These are phyloP conservation scores for Vachellia pachyceras DNA, from an alignment of 306 rosid genomes.

Conservation along the genomic window DNA sequence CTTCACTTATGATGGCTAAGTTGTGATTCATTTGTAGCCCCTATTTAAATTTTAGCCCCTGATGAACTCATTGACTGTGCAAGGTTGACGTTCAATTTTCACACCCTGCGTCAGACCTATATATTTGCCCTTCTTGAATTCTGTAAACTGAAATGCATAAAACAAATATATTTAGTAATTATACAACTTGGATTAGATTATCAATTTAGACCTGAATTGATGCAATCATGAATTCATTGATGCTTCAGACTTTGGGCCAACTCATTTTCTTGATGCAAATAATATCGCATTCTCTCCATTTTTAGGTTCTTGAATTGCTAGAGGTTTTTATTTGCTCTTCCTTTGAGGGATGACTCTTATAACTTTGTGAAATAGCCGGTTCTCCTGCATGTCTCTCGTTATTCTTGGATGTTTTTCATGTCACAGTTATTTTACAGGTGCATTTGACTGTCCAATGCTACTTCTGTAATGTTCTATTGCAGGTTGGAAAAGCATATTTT, in stretches of 20 bases:
- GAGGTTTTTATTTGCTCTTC: conserved; percentile 2
- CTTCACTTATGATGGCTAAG: conserved; percentile 25
- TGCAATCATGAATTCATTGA: neutral
- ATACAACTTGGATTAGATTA: neutral
- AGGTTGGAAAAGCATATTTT: conserved; percentile 91
- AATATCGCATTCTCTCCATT: neutral
- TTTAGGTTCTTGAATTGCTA: conserved; percentile 10
- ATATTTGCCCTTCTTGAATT: neutral
- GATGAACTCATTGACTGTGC: neutral
- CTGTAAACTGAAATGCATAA: neutral
- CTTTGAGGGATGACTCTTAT: neutral
- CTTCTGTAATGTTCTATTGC: conserved; percentile 47
- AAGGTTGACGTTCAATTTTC: neutral
- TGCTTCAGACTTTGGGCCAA: neutral
- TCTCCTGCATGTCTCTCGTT: conserved; percentile 8
- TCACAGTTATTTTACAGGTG: conserved; percentile 16
- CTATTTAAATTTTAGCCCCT: neutral
- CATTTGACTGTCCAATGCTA: conserved; percentile 18
- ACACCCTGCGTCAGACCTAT: neutral
- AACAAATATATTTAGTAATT: neutral
- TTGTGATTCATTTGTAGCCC: neutral
- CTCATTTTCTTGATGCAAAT: neutral
- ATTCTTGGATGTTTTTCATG: conserved; percentile 17
- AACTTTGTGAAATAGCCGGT: conserved; percentile 1
- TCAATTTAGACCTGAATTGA: neutral